Base-by-base conservation (phyloP, 345 rosid species). In the Triadica sebifera region DNA sequence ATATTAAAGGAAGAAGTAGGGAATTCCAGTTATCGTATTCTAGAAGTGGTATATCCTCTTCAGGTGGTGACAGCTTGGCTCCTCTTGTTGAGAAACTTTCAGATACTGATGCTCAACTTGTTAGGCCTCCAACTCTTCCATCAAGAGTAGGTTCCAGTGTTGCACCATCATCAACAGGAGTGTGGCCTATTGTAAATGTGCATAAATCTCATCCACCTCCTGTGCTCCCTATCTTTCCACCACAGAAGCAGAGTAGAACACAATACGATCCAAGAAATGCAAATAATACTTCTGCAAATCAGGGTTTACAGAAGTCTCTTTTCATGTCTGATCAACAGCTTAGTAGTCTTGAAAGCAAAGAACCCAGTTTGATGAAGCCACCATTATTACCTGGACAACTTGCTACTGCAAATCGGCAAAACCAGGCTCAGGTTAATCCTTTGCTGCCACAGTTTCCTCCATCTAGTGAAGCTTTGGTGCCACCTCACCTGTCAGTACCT, bases 171-270 rank as follows among this genome's bases (percentile, higher is more conserved):
- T 78, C 87, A 61, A 24, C 81, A 20, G 85, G 87, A 53, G 53
- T 70, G 59, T 85, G 96, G 97, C 87, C 90, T 76, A 82, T 84
- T n/a, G 67, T 81, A 62, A 84, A 87, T 84, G 80, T 51, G 72
- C 87, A 80, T 74, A 89, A 83, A 76, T 82, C 97, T 78, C 84
- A 85, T 67, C 89, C 81, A 55, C 82, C 77, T 20, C 79, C 86
- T 45, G 34, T 80, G 63, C 84, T 84, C 73, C 79, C 86, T 69
- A 81, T 71, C 74, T 87, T 83, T 73, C 78, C 85, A 12, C 84
- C 77, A 69, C 88, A 81, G 63, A 79, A 74, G 66, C 86, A 82
- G 75, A 81, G 22, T 56, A 66, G 84, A 64, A 77, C 74, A 65
- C 82, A 78, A 51, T 81, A 85, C 55, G 87, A 90, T 84, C 78